Base-by-base conservation (phyloP, 1,139 yeast genomes). In the Meyerozyma carpophila region DNA sequence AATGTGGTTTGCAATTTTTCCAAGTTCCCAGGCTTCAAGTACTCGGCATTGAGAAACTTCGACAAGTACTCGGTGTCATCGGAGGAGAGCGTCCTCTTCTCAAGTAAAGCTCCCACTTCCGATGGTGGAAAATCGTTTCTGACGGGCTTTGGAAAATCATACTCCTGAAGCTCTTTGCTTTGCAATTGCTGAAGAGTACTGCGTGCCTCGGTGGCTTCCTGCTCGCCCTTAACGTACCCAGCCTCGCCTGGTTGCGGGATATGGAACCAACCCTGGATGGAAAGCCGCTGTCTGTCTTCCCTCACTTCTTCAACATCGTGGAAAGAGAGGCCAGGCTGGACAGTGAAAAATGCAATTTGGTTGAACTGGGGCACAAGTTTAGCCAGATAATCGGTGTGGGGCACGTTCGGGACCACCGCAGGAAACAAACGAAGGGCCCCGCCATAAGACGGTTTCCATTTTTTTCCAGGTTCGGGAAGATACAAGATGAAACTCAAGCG, bases 181-280 rank as follows among this genome's bases (percentile, higher is more conserved):
- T 88, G 94, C 44, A 91, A 67, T 59, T 83, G 94, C 52, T 88
- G 88, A 48, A 91, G 72, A 0, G 96, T 86, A 38, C 91, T 82
- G 52, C 80, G 77, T 1, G 88, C 84, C 49, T 84, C 91, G 1
- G 86, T 81, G 43, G 68, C 80, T 53, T 83, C 91, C 58, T 86
- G 88, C 58, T 86, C 95, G 6, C 93, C 95, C 24, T 79, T 81
- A 37, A 82, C 75, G 56, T 64, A 91, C 0, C 97, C 98, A 32
- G 79, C 82, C 63, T 94, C 98, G 10, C 96, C 97, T 8, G 69
- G 71, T 59, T 93, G 98, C 2, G 98, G 98, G 41, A 91, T 88
- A 61, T 94, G 99, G 61, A 93, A 94, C 99, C 99, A 94, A 0
- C 99, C 99, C 58, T 93, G 96, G 48, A 94, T 88, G 1, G 96